These are phyloP conservation scores for Malbranchea cinnamomea DNA, from an alignment of 2,329 filamentous ascomycete species.

Conservation along the genomic window DNA sequence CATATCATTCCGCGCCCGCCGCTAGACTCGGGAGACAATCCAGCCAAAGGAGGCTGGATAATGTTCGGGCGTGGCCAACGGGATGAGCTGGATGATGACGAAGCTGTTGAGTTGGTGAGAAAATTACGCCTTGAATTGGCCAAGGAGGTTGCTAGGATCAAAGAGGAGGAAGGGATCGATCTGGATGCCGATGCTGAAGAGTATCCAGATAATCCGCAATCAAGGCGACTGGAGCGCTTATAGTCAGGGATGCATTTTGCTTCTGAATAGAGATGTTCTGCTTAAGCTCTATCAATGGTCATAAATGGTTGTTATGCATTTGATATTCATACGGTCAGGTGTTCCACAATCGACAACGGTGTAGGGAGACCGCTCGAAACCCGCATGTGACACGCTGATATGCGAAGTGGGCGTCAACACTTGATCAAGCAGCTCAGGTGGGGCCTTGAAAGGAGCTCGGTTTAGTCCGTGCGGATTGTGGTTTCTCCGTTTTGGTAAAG, in stretches of 20 bases:
- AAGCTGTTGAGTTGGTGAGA: constrained; percentile 23
- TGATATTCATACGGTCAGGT: too few species aligned
- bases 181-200: constrained; percentile 15
- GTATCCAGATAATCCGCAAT: constrained; percentile 3
- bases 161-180: constrained; percentile 22
- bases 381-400: too few species aligned
- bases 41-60: constrained; percentile 20
- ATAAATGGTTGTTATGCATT: too few species aligned
- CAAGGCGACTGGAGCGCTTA: constrained; percentile 5
- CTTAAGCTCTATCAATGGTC: too few species aligned
- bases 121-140: constrained; percentile 24
- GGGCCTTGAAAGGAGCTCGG: too few species aligned
- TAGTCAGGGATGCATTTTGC: too few species aligned
- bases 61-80: constrained; percentile 34
- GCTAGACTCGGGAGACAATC: constrained; percentile 13
- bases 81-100: constrained; percentile 33
- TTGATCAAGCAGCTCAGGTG: too few species aligned
- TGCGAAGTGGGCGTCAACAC: too few species aligned
- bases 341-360: too few species aligned
- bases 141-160: constrained; percentile 22
- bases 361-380: too few species aligned
- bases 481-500: constrained; percentile 1
- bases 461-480: neutral
- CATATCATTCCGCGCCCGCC: constrained; percentile 75
- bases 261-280: too few species aligned